A percentile compares a stretch with the other conserved stretches of the same genome.
Conservation (phyloP, 148 eudicot genomes). For the Vaccinium myrtillus region DNA sequence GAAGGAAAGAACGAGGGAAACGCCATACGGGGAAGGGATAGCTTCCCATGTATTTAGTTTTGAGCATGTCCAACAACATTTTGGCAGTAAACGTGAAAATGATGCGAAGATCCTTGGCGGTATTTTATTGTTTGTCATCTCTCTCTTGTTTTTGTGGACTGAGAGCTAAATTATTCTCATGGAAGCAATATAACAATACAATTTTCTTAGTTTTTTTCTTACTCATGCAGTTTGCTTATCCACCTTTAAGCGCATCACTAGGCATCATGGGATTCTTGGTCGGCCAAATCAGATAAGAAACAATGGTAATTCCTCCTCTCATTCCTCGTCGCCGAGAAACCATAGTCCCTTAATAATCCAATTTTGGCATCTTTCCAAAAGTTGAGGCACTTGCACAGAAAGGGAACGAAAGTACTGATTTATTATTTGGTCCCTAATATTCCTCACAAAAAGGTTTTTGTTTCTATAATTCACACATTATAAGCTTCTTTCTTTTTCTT, state of each 20-base stretch:
- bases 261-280: slow-evolving; percentile 74
- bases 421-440: neutral
- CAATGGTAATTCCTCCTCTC: slow-evolving; percentile 53
- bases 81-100: slow-evolving; percentile 75
- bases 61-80: slow-evolving; percentile 71
- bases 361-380: neutral
- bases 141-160: neutral
- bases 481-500: neutral
- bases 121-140: slow-evolving; percentile 15
- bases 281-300: slow-evolving; percentile 88
- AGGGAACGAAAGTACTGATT: neutral
- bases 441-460: neutral
- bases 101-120: slow-evolving; percentile 79
- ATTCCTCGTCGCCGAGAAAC: slow-evolving; percentile 19
- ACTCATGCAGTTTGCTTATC: slow-evolving; percentile 69
- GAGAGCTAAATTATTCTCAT: neutral
- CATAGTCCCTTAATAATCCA: slow-evolving; percentile 39
- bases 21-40: slow-evolving; percentile 56
- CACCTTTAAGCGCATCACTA: slow-evolving; percentile 81
- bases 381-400: neutral
- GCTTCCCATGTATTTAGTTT: slow-evolving; percentile 72
- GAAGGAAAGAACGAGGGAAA: slow-evolving; percentile 26
- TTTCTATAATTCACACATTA: neutral
- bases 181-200: neutral
- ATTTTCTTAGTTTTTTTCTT: neutral